Base-by-base conservation (phyloP, 352 stramenopile species). In the Phytophthora fragariaefolia region DNA sequence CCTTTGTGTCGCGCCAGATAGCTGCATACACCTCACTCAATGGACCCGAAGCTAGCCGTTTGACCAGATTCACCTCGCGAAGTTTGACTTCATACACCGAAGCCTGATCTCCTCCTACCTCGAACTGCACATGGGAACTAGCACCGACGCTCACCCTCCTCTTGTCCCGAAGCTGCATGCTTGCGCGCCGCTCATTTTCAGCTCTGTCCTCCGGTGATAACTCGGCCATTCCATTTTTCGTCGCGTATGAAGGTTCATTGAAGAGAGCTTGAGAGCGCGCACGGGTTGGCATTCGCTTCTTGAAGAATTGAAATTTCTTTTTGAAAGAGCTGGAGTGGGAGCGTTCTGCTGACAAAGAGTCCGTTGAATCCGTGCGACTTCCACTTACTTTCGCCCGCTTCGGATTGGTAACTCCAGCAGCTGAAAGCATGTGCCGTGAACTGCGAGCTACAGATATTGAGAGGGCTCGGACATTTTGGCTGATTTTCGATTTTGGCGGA, bases 81-180 rank as follows among this genome's bases (percentile, higher is more conserved):
- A 93, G 74, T 58, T 93, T 93, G 53, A 92, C 79, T 56, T 93
- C 85, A 56, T 93, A 93, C 46, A 93, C 85, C 0, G 76, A 83
- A 54, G 89, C 75, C 24, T 90, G 80, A 64, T 91, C 79, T n/a
- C 78, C 81, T n/a, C 77, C 81, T 3, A 93, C 80, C 15, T 92
- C 70, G 57, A 93, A 93, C 24, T 80, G 78, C 36, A 93, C 58
- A 18, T 79, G 73, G 8, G 85, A 87, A 15, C 76, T 78, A 4
- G 51, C 69, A n/a, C 82, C 83, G 1, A 92, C 56, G n/a, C 85
- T 93, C 8, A 91, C 53, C 0, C 85, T 73, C 1, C 85, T 68
- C 50, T 90, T 89, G 42, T 88, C 71, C 22, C 76, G 71, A 0
- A 90, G 65, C 52, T 81, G 77, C 24, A 88, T 76, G 9, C 80